A percentile compares a stretch with the other conserved stretches of the same genome.
Evolutionary conservation across 1,284 basidiomycete species (phyloP).

Genomic region (Waitea zeae): DNA sequence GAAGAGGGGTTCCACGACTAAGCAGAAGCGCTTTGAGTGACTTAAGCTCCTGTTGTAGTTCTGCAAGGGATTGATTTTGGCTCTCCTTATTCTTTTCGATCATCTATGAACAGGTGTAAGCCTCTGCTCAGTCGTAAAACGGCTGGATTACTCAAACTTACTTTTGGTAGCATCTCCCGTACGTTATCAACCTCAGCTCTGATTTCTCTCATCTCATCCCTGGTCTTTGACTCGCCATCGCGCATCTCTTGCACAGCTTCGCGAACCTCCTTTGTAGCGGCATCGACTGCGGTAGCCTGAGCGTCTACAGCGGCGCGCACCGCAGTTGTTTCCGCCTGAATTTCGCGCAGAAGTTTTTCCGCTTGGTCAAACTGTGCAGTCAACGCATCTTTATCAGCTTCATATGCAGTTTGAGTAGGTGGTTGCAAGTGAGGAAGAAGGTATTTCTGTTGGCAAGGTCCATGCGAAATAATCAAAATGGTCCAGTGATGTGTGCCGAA

Average conservation of each 20-base stretch:
- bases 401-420: slow-evolving; percentile 78
- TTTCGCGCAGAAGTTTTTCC: slow-evolving; percentile 65
- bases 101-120: slow-evolving; percentile 63
- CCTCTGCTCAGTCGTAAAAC: background rate
- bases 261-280: slow-evolving; percentile 70
- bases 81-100: slow-evolving; percentile 85
- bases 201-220: slow-evolving; percentile 86
- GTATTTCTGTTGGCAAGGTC: slow-evolving; percentile 89
- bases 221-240: slow-evolving; percentile 62
- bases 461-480: slow-evolving; percentile 1
- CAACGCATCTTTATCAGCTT: slow-evolving; percentile 73
- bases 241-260: slow-evolving; percentile 62
- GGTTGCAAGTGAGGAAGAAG: slow-evolving; percentile 85
- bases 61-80: slow-evolving; percentile 62
- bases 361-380: slow-evolving; percentile 90
- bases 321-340: slow-evolving; percentile 62
- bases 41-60: slow-evolving; percentile 89
- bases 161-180: slow-evolving; percentile 84
- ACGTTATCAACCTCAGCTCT: slow-evolving; percentile 84
- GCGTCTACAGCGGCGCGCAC: slow-evolving; percentile 67
- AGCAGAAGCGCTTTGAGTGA: slow-evolving; percentile 86
- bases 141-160: no score
- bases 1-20: slow-evolving; percentile 46
- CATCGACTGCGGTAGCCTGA: slow-evolving; percentile 65
- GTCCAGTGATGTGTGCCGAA: background rate